Evolutionary conservation across 805 yeast genomes (phyloP).

Genomic region (Pichia manshurica): DNA sequence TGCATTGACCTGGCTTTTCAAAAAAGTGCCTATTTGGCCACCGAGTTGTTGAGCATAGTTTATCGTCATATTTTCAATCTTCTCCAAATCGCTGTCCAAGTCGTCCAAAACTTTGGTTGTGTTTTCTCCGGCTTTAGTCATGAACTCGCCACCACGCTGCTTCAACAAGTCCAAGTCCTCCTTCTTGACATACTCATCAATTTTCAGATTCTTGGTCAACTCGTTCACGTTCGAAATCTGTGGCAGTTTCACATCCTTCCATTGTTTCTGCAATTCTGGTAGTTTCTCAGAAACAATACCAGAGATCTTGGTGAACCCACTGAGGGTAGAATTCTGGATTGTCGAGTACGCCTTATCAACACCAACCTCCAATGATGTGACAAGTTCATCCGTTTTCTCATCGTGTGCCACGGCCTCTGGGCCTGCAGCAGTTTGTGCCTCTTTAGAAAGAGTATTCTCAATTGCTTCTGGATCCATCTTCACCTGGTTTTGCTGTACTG

Average conservation of each 20-base stretch:
- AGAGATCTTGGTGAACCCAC: conserved; percentile 31
- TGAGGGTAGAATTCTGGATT: conserved; percentile 38
- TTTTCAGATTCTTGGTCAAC: conserved; percentile 16
- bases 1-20: conserved; percentile 22
- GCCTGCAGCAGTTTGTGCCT: conserved; percentile 1
- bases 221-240: conserved; percentile 9
- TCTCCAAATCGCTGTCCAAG: conserved; percentile 68
- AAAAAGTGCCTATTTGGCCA: conserved; percentile 50
- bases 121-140: conserved; percentile 29
- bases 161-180: conserved; percentile 24
- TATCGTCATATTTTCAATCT: conserved; percentile 65
- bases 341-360: conserved; percentile 36
- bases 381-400: conserved; percentile 52
- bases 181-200: conserved; percentile 12
- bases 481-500: neutral
- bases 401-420: conserved; percentile 15
- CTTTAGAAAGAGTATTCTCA: conserved; percentile 3
- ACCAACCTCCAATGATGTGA: conserved; percentile 44
- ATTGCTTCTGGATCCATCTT: conserved; percentile 14
- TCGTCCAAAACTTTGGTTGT: conserved; percentile 65
- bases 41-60: conserved; percentile 53
- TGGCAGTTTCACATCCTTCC: conserved; percentile 19
- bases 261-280: conserved; percentile 29
- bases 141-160: conserved; percentile 22
- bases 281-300: conserved; percentile 19